Percentiles rank a stretch among this genome's conserved stretches.
Conservation (phyloP, 202 grass and related monocot species). For the Panicum hallii region DNA sequence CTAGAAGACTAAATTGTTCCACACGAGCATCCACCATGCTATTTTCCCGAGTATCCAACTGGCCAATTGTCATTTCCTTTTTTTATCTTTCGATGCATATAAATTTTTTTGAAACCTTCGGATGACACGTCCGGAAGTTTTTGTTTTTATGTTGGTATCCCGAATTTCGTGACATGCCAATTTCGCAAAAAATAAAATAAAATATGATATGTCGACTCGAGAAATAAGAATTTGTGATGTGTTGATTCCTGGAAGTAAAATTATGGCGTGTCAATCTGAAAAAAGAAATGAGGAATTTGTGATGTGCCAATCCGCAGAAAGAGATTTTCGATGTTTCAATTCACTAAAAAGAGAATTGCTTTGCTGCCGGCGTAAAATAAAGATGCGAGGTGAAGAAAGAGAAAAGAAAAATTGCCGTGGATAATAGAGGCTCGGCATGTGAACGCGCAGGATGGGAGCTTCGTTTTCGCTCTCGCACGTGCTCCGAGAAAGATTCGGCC, state of each 20-base stretch:
- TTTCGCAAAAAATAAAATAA: background rate
- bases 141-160: no score
- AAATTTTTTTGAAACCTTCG: background rate
- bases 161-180: background rate
- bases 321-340: background rate
- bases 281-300: background rate
- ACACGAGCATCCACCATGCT: background rate
- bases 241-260: background rate
- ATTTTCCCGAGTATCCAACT: background rate
- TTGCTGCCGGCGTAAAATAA: background rate
- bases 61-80: background rate
- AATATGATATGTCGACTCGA: background rate
- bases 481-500: slow-evolving; percentile 6
- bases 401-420: background rate
- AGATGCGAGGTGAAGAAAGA: no score
- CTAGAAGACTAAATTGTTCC: background rate
- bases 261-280: background rate
- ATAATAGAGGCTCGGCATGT: background rate
- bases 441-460: background rate
- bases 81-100: background rate
- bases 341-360: background rate
- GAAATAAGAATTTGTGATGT: background rate
- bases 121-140: background rate
- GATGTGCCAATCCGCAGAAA: background rate
- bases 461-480: slow-evolving; percentile 24